phyloP scores from a whole-genome alignment of 2,329 filamentous ascomycete species.

The Scedosporium apiospermum region DNA sequence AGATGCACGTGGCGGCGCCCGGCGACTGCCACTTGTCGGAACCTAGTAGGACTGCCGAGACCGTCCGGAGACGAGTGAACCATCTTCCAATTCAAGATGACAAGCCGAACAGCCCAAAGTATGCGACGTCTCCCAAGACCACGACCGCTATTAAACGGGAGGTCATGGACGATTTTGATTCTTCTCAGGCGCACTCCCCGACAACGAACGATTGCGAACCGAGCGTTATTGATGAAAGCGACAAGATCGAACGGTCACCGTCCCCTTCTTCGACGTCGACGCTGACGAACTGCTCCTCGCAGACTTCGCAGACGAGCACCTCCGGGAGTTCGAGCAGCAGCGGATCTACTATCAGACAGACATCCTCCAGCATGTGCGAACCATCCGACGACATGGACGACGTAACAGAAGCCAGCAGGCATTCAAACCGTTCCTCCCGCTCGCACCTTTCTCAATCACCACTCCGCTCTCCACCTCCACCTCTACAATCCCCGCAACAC shows the following conservation, averaged over 20 bases:
- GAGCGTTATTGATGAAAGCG: background rate
- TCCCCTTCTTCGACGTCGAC: background rate
- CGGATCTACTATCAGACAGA: slow-evolving; percentile 28
- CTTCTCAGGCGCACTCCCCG: too few relatives aligned
- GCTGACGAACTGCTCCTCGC: slow-evolving; percentile 17
- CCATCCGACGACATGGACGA: background rate
- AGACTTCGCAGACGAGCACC: slow-evolving; percentile 20
- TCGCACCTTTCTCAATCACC: background rate
- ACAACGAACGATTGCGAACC: background rate
- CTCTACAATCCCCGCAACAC: too few relatives aligned
- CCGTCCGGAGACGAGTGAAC: background rate
- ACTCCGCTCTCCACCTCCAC: background rate
- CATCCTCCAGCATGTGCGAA: slow-evolving; percentile 13
- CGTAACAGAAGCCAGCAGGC: background rate
- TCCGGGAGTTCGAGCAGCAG: slow-evolving; percentile 30
- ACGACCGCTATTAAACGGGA: background rate
- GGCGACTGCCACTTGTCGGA: background rate
- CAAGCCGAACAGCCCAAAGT: background rate
- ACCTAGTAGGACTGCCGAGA: background rate
- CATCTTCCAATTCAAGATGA: background rate
- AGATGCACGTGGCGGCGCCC: background rate
- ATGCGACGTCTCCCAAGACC: background rate
- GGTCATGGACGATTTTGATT: background rate
- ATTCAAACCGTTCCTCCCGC: background rate
- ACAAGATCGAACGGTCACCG: background rate